Evolutionary conservation across 2,329 filamentous ascomycete species (phyloP).

Genomic region (Aspergillus pseudoviridinutans): DNA sequence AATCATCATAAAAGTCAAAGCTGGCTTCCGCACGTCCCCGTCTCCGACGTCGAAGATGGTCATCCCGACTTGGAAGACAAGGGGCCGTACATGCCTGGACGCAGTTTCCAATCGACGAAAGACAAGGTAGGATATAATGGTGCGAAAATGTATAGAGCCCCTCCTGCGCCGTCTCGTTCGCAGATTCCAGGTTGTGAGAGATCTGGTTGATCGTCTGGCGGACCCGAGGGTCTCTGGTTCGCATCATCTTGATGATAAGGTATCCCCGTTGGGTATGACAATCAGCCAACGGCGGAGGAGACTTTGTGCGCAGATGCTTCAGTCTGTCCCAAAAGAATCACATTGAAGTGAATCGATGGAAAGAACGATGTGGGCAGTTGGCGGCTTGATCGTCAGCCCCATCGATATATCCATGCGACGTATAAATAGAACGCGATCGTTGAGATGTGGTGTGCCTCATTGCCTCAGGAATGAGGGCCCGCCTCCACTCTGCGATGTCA

Average conservation of each 20-base stretch:
- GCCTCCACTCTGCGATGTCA: conserved; percentile 21
- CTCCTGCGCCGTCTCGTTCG: conserved; percentile 87
- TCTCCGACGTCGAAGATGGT: conserved; percentile 67
- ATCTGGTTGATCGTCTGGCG: conserved; percentile 93
- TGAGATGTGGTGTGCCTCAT: neutral
- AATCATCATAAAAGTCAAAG: conserved; percentile 98
- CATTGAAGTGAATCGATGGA: conserved; percentile 7
- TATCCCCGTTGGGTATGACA: conserved; percentile 27
- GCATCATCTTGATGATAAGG: conserved; percentile 48
- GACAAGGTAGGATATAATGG: conserved; percentile 77
- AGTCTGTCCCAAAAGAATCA: conserved; percentile 9
- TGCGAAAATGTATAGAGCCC: conserved; percentile 87
- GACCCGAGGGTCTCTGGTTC: conserved; percentile 73
- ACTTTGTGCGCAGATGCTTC: conserved; percentile 10
- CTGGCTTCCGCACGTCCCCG: conserved; percentile 69
- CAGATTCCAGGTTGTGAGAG: conserved; percentile 82
- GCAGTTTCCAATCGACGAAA: conserved; percentile 62
- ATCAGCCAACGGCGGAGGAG: conserved; percentile 14
- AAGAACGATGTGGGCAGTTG: neutral
- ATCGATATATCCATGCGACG: neutral
- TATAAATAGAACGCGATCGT: neutral
- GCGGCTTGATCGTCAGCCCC: neutral
- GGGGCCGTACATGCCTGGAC: conserved; percentile 67
- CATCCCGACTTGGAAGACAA: conserved; percentile 66
- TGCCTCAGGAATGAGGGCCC: conserved; percentile 13